Conservation (phyloP, 1,284 basidiomycete genomes). For the Baeospora myosura region DNA sequence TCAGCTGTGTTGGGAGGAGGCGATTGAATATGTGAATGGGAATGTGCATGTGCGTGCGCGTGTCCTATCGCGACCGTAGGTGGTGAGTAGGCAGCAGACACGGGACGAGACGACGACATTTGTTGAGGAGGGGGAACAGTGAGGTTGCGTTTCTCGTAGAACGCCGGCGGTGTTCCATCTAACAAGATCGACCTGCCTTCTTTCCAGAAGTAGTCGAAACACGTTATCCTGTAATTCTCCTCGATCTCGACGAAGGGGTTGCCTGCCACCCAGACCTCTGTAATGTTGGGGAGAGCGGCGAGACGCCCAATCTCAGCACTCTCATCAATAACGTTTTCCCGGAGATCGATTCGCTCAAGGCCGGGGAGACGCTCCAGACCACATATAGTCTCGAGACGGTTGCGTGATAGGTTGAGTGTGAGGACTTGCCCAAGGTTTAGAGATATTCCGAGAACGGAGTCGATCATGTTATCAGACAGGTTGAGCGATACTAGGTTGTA, state of each 20-base stretch:
- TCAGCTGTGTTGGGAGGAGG: constrained; percentile 11
- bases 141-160: constrained; percentile 69
- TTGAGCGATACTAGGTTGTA: constrained; percentile 82
- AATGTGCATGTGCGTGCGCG: constrained; percentile 24
- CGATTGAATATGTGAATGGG: constrained; percentile 24
- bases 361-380: constrained; percentile 84
- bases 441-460: constrained; percentile 87
- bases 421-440: constrained; percentile 73
- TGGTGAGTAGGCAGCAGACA: constrained; percentile 47
- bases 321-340: constrained; percentile 77
- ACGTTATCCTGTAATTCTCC: constrained; percentile 66
- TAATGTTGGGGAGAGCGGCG: constrained; percentile 69
- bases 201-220: constrained; percentile 78
- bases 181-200: constrained; percentile 70
- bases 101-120: constrained; percentile 41
- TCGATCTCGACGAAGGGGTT: constrained; percentile 74
- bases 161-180: constrained; percentile 70
- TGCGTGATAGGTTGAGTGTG: constrained; percentile 72
- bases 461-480: constrained; percentile 92
- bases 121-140: constrained; percentile 40
- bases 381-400: constrained; percentile 89
- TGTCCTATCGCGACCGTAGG: constrained; percentile 50
- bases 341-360: constrained; percentile 83
- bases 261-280: constrained; percentile 72
- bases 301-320: constrained; percentile 82